Conservation (phyloP, 2,329 filamentous ascomycete genomes). For the Colletotrichum scovillei region DNA sequence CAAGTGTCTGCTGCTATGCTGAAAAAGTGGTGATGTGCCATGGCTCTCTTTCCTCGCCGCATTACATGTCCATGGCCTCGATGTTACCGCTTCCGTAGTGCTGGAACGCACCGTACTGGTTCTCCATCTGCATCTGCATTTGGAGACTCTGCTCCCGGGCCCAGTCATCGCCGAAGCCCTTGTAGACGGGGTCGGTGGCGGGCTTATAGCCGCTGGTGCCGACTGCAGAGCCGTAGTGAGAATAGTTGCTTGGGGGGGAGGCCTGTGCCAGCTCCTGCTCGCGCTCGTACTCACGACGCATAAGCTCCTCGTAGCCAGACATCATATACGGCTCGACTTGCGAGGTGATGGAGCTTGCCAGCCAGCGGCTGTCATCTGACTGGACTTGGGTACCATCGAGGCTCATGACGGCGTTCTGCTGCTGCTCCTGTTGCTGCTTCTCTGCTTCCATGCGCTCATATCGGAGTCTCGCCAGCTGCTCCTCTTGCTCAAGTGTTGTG, state of each 20-base stretch:
- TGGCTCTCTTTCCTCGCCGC: constrained; percentile 35
- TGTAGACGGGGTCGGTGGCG: constrained; percentile 78
- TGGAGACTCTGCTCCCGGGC: constrained; percentile 56
- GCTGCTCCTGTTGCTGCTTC: constrained; percentile 54
- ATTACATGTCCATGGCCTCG: constrained; percentile 61
- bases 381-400: constrained; percentile 67
- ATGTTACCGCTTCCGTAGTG: constrained; percentile 57
- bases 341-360: constrained; percentile 46
- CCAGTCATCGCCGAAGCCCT: constrained; percentile 46
- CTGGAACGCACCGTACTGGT: constrained; percentile 74
- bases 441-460: constrained; percentile 60
- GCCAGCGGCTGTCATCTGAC: constrained; percentile 65
- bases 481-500: constrained; percentile 67
- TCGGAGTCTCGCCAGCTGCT: constrained; percentile 69
- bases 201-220: constrained; percentile 41
- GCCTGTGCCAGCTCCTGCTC: constrained; percentile 41
- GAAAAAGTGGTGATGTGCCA: not conserved
- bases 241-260: constrained; percentile 54
- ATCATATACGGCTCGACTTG: constrained; percentile 86
- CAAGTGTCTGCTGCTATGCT: constrained; percentile 25
- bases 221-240: constrained; percentile 54
- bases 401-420: constrained; percentile 58
- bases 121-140: constrained; percentile 70
- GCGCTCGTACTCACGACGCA: constrained; percentile 70
- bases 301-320: constrained; percentile 80